Base-by-base conservation (phyloP, 352 stramenopile species). In the Halophytophthora batemanensis region DNA sequence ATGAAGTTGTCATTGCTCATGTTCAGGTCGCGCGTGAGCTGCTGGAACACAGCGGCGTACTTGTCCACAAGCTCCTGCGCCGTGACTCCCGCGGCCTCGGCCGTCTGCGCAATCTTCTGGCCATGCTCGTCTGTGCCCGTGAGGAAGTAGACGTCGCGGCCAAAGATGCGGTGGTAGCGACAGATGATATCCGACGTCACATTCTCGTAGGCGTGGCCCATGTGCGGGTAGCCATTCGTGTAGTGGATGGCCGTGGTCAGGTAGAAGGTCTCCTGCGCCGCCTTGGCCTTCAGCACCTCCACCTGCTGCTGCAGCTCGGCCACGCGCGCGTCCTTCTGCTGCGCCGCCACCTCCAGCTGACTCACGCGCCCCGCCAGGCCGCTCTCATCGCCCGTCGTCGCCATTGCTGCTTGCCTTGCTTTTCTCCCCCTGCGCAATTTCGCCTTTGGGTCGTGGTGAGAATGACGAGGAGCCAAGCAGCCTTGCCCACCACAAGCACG, bases 221-320 rank as follows among this genome's bases (percentile, higher is more conserved):
- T 99, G 76, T 99, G 97, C 50, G 96, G 92, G 46, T 70, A 42
- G 2, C 86, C 86, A 53, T 99, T 99, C 42, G 97, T 98, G 81
- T 99, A 99, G 75, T 99, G 98, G 77, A 99, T 99, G 45, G 97
- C 97, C 28, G 97, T 99, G 53, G 96, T 99, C 45, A 99, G 71
- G 79, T 99, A 99, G 72, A 98, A 99, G 4, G 68, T 77, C 65
- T 91, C 78, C 23, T 60, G 61, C 45, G 71, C 45, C 11, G 46
- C 28, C 54, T 74, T 79, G 7, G 52, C 64, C 35, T 71, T 58
- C 25, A 74, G 35, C 48, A 84, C 56, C 41, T 59, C 54, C 53
- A 81, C 63, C 38, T 66, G 34, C 34, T 53, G 21, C 29, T 63
- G 22, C 52, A 73, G 47, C 34, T 63, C 53, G 39, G 48, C 54